Conservation (phyloP, 2,329 filamentous ascomycete species). For the Eurotiales sp. region DNA sequence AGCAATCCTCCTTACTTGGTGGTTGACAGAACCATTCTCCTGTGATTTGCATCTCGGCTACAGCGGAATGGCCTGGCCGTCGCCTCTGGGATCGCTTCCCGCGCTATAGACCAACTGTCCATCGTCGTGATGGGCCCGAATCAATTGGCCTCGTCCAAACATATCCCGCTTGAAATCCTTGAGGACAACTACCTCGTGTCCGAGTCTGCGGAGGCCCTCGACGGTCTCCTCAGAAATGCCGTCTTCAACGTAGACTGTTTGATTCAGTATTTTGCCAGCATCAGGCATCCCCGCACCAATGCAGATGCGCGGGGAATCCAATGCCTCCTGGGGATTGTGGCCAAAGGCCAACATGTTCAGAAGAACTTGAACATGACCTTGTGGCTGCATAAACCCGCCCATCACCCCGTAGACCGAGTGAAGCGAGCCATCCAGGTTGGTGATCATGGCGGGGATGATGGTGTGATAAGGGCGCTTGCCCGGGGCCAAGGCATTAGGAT, state of each 20-base stretch:
- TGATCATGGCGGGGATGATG: conserved; percentile 90
- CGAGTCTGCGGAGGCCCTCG: conserved; percentile 63
- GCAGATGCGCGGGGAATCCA: conserved; percentile 89
- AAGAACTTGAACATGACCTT: conserved; percentile 90
- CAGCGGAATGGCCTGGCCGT: conserved; percentile 65
- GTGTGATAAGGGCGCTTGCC: conserved; percentile 93
- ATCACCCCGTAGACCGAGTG: conserved; percentile 92
- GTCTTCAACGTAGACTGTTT: conserved; percentile 74
- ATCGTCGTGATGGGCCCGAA: conserved; percentile 74
- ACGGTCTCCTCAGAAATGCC: conserved; percentile 68
- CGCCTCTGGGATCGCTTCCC: conserved; percentile 82
- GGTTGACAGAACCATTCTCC: neutral
- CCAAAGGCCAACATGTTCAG: conserved; percentile 83
- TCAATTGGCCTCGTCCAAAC: conserved; percentile 86
- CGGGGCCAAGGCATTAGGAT: conserved; percentile 77
- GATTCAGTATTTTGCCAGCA: conserved; percentile 54
- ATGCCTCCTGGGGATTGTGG: conserved; percentile 76
- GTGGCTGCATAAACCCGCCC: conserved; percentile 98
- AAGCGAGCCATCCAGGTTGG: conserved; percentile 71
- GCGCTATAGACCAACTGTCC: conserved; percentile 74
- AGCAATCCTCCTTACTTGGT: neutral
- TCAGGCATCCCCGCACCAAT: conserved; percentile 71
- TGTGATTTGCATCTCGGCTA: conserved; percentile 11
- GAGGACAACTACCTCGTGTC: conserved; percentile 69
- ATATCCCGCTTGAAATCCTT: conserved; percentile 61